These are phyloP conservation scores for Penicillium paxilli DNA, from an alignment of 495 filamentous ascomycete species.

Conservation along the genomic window DNA sequence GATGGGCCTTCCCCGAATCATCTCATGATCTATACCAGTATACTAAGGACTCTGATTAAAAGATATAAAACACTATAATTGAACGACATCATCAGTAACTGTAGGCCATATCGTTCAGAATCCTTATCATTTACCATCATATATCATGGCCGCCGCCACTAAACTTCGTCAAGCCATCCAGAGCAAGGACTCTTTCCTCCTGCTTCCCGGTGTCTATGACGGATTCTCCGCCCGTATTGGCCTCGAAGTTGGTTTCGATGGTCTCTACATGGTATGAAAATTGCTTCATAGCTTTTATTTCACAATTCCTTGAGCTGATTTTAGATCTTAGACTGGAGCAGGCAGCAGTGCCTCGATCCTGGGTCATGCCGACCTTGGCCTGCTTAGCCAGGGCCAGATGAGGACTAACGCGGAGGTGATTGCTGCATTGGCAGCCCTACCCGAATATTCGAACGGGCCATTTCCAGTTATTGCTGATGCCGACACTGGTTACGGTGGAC, in stretches of 20 bases:
- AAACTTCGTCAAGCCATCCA: too few relatives aligned
- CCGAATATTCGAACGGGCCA: too few relatives aligned
- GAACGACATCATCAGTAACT: too few relatives aligned
- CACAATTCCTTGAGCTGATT: background rate
- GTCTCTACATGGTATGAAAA: conserved; percentile 51
- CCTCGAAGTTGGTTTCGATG: conserved; percentile 50
- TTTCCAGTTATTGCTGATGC: conserved; percentile 61
- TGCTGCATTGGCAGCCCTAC: conserved; percentile 10
- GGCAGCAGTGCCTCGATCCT: conserved; percentile 58
- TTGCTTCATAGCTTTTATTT: background rate
- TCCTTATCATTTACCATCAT: too few relatives aligned
- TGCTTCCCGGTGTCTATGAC: conserved; percentile 64
- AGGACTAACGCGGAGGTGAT: conserved; percentile 18
- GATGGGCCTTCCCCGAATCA: too few relatives aligned
- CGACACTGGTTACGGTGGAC: conserved; percentile 57
- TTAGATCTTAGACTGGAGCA: conserved; percentile 47
- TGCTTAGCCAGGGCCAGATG: conserved; percentile 34
- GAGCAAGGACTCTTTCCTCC: too few relatives aligned
- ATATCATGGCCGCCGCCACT: too few relatives aligned
- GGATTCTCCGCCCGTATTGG: conserved; percentile 63
- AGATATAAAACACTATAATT: too few relatives aligned
- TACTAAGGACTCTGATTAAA: too few relatives aligned
- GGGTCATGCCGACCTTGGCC: conserved; percentile 58
- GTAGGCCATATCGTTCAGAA: too few relatives aligned
- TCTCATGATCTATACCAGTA: too few relatives aligned